Conservation (phyloP, 2,329 filamentous ascomycete species). For the Aspergillus glaucus region DNA sequence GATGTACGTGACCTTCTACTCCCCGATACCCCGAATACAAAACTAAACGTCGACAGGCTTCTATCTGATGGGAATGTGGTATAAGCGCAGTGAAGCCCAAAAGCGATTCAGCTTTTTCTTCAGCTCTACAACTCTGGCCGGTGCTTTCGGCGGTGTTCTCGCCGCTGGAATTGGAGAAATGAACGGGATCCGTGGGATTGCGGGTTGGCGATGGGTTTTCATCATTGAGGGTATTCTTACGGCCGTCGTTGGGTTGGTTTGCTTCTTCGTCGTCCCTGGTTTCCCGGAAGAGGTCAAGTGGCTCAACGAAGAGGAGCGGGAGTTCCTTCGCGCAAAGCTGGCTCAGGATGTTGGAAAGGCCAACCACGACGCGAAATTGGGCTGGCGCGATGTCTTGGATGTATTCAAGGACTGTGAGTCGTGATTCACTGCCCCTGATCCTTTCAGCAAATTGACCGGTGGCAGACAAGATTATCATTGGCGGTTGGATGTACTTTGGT, state of each 20-base stretch:
- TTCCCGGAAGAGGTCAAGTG: conserved; percentile 72
- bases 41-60: conserved; percentile 24
- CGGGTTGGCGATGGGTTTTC: conserved; percentile 46
- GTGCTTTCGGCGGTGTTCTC: conserved; percentile 57
- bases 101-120: conserved; percentile 94
- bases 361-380: conserved; percentile 57
- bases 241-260: conserved; percentile 51
- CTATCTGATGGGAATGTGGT: conserved; percentile 74
- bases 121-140: conserved; percentile 58
- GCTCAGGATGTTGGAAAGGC: conserved; percentile 62
- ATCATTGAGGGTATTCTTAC: conserved; percentile 62
- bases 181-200: conserved; percentile 52
- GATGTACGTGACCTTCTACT: conserved; percentile 44
- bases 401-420: conserved; percentile 61
- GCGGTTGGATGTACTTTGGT: conserved; percentile 75
- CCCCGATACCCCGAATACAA: background rate
- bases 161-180: conserved; percentile 57
- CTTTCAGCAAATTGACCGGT: conserved; percentile 9
- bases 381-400: conserved; percentile 50
- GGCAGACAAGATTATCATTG: conserved; percentile 59
- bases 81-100: conserved; percentile 78
- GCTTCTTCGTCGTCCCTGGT: conserved; percentile 62
- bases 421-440: background rate
- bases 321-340: conserved; percentile 60
- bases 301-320: conserved; percentile 63